phyloP scores from a whole-genome alignment of 2,329 filamentous ascomycete genomes.

The Diaporthe sp. region DNA sequence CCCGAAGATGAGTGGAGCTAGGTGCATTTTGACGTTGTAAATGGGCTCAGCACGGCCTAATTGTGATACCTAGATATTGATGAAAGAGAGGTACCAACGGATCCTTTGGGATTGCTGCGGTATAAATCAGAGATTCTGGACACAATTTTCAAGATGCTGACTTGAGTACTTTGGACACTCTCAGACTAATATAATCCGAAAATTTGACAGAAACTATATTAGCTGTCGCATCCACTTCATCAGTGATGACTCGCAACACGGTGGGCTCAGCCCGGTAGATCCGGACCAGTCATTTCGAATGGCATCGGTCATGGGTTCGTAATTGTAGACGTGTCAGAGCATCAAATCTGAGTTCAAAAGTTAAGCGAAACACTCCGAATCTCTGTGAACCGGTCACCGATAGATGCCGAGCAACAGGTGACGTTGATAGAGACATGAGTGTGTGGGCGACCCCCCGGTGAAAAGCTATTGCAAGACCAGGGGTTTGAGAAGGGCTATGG shows the following conservation, averaged over 20 bases:
- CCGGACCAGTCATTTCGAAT: neutral
- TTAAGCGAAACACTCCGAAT: too few relatives aligned
- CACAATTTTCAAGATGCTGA: neutral
- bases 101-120: too few relatives aligned
- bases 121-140: too few relatives aligned
- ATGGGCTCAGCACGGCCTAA: too few relatives aligned
- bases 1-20: neutral
- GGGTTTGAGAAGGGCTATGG: too few relatives aligned
- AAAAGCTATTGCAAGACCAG: too few relatives aligned
- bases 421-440: neutral
- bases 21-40: neutral
- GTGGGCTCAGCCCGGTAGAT: neutral
- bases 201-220: neutral
- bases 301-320: neutral
- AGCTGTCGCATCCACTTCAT: neutral
- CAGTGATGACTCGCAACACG: constrained; percentile 7
- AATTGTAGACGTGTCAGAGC: neutral
- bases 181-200: neutral
- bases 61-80: too few relatives aligned
- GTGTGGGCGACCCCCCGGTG: too few relatives aligned
- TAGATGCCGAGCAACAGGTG: neutral
- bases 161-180: accelerated
- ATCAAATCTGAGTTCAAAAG: neutral
- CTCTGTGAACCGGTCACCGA: neutral
- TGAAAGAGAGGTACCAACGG: too few relatives aligned